Evolutionary conservation across 2,329 filamentous ascomycete species (phyloP).

Genomic region (Monilinia vaccinii-corymbosi): DNA sequence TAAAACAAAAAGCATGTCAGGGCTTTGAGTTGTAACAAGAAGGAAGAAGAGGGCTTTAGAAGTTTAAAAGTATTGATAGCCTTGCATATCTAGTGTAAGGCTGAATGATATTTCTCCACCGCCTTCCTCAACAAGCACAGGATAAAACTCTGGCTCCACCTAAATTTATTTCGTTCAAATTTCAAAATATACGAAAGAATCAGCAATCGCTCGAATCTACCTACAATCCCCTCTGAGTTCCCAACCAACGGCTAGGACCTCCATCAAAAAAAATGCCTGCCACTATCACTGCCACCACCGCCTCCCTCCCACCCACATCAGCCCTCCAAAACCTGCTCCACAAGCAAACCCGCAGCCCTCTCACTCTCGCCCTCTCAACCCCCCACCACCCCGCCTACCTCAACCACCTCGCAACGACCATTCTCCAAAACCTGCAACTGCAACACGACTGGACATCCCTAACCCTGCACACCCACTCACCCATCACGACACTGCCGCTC

Average conservation of each 20-base stretch:
- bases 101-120: background rate
- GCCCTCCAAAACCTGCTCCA: constrained; percentile 23
- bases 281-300: constrained; percentile 8
- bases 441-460: constrained; percentile 68
- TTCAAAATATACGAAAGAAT: background rate
- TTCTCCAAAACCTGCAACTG: constrained; percentile 62
- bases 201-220: background rate
- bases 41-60: background rate
- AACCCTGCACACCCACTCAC: constrained; percentile 41
- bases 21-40: background rate
- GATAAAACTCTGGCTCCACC: background rate
- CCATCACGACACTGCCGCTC: constrained; percentile 33
- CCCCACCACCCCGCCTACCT: constrained; percentile 27
- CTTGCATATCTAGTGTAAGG: background rate
- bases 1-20: background rate
- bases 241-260: background rate
- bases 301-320: constrained; percentile 15
- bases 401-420: constrained; percentile 46
- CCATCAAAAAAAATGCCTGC: constrained; percentile 17
- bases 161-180: background rate
- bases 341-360: constrained; percentile 16
- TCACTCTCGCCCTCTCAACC: too few species aligned
- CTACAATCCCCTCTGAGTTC: background rate
- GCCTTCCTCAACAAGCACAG: background rate
- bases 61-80: background rate